Percentiles rank a stretch among this genome's conserved stretches.
Conservation (phyloP, 805 yeast genomes). For the Yarrowia phangngaensis region DNA sequence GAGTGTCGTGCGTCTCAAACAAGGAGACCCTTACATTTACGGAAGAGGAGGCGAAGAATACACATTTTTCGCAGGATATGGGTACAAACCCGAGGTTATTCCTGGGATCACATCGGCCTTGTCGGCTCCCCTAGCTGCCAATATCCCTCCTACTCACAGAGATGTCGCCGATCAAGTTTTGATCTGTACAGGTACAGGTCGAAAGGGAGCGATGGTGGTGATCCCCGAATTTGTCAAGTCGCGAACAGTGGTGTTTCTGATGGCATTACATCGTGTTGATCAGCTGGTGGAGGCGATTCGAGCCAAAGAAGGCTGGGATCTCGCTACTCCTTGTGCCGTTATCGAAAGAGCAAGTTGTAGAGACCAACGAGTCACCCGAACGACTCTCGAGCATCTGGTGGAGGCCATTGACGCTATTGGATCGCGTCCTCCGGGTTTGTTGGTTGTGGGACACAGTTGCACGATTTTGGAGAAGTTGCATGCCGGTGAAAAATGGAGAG, state of each 20-base stretch:
- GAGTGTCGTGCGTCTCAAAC: conserved; percentile 83
- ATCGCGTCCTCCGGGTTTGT: conserved; percentile 86
- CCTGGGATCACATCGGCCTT: conserved; percentile 90
- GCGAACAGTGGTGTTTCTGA: conserved; percentile 80
- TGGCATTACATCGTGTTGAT: conserved; percentile 76
- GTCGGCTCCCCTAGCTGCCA: conserved; percentile 77
- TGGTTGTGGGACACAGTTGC: conserved; percentile 79
- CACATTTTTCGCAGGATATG: conserved; percentile 61
- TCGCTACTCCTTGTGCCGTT: conserved; percentile 70
- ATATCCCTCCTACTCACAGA: conserved; percentile 87
- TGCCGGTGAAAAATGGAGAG: conserved; percentile 42
- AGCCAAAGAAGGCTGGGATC: conserved; percentile 62
- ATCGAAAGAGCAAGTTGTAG: conserved; percentile 91
- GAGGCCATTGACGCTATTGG: conserved; percentile 74
- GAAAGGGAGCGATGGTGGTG: conserved; percentile 74
- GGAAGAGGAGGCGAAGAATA: conserved; percentile 96
- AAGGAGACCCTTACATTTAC: conserved; percentile 94
- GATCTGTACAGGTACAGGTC: conserved; percentile 92
- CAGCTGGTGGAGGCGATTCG: conserved; percentile 42
- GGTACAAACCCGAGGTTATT: conserved; percentile 66
- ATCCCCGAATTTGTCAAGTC: conserved; percentile 68
- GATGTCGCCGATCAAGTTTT: conserved; percentile 89
- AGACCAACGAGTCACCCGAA: conserved; percentile 81
- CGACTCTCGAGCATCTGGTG: conserved; percentile 61
- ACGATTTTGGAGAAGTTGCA: conserved; percentile 44